phyloP scores from a whole-genome alignment of 306 rosid genomes.

The Glycine soja region DNA sequence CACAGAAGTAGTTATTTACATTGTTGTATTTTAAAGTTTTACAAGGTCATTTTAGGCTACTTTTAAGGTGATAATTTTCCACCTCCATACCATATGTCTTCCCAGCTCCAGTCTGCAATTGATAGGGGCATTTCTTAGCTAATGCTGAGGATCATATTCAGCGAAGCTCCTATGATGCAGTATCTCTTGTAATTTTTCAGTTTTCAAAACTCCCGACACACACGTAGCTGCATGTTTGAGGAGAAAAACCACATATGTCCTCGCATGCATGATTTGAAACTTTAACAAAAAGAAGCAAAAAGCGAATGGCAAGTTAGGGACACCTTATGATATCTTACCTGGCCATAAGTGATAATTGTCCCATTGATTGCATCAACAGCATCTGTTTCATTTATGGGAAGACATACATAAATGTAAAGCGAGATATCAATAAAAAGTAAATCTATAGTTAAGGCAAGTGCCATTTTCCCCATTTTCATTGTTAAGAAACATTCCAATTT shows the following conservation, averaged over 20 bases:
- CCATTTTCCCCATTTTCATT: background rate
- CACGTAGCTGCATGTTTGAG: background rate
- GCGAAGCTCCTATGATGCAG: too few species aligned
- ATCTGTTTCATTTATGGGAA: slow-evolving; percentile 58
- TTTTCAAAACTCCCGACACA: background rate
- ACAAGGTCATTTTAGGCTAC: slow-evolving; percentile 18
- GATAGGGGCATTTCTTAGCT: too few species aligned
- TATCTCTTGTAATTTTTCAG: too few species aligned
- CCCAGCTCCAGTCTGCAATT: slow-evolving; percentile 90
- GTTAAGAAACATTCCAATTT: background rate
- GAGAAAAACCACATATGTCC: background rate
- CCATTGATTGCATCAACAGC: slow-evolving; percentile 74
- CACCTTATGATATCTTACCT: slow-evolving; percentile 55
- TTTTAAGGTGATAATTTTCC: slow-evolving; percentile 12
- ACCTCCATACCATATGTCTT: slow-evolving; percentile 96
- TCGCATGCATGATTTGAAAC: background rate
- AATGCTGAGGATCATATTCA: too few species aligned
- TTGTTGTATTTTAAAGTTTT: slow-evolving; percentile 17
- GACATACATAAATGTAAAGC: slow-evolving; percentile 39
- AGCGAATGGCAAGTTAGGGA: background rate
- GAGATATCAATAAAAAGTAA: slow-evolving; percentile 27
- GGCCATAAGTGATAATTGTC: slow-evolving; percentile 86
- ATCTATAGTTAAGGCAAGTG: slow-evolving; percentile 1
- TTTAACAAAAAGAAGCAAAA: too few species aligned
- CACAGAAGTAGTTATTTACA: slow-evolving; percentile 31